Base-by-base conservation (phyloP, 495 filamentous ascomycete species). In the Penicillium egyptiacum region DNA sequence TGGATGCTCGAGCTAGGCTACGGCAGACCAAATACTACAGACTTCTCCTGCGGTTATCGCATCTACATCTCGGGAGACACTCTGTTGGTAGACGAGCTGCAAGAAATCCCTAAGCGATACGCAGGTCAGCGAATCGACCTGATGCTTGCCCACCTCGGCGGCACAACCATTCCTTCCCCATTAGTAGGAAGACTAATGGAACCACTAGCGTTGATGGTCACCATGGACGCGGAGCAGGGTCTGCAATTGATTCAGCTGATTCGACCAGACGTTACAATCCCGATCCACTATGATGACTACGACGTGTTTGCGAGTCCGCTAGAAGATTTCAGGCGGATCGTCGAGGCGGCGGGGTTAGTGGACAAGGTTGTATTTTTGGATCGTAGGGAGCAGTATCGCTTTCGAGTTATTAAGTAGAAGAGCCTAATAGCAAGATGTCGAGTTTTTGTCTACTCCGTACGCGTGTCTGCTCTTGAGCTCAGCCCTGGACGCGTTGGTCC, bases 21-120 rank as follows among this genome's bases (percentile, higher is more conserved):
- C 53, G 51, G 55, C 22, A 44, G 40, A 1, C 35, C 47, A 19
- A 53, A 62, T 5, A 58, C 44, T 8, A 57, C 67, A 2, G 58
- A 64, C 5, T 70, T 84, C 49, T 59, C 79, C 23, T 70, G 65
- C 41, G 82, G 83, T 5, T 87, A 87, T 57, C 68, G 82, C 25
- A 88, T 90, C 59, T 90, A 88, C 71, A 87, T 90, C 47, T 83
- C 85, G 0, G 87, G 86, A 41, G 86, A 91, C 70, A 90, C 86
- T n/a, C 69, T 90, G 7, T 70, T 87, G 48, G 75, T 85, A 37
- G 76, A 85, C 62, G 84, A 88, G 53, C 77, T 89, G 0, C 69
- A 78, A 23, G 75, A 83, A 56, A 88, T 90, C 51, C 81, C 81
- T 0, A 65, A 79, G 20, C 70, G 70, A 17, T 83, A 79, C 64